phyloP scores from a whole-genome alignment of 139 green algal genomes.

The Ettlia oleoabundans region DNA sequence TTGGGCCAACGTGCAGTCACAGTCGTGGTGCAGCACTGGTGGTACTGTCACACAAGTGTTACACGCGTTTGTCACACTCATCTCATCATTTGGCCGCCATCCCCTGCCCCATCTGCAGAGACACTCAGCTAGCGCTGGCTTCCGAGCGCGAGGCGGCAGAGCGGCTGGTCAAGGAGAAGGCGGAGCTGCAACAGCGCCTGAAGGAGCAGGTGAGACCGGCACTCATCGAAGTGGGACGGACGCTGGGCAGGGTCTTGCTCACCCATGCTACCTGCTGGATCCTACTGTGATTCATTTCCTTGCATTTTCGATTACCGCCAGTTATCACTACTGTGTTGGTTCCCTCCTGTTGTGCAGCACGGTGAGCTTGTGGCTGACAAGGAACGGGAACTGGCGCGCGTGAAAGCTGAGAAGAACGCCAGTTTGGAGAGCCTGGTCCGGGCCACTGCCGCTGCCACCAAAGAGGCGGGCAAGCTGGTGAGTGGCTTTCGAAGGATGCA shows the following conservation, averaged over 20 bases:
- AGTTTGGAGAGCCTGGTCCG: constrained; percentile 37
- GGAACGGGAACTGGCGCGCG: constrained; percentile 10
- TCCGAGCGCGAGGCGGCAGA: not conserved
- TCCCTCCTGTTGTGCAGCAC: not conserved
- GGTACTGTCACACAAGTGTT: too few species aligned
- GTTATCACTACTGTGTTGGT: too few species aligned
- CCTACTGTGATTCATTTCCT: not conserved
- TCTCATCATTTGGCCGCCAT: too few species aligned
- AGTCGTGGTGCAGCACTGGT: not conserved
- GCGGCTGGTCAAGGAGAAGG: constrained; percentile 1
- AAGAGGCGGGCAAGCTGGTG: constrained; percentile 27
- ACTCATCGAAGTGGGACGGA: too few species aligned
- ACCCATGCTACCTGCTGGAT: not conserved
- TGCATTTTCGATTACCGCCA: not conserved
- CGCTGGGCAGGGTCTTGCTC: too few species aligned
- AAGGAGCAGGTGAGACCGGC: constrained; percentile 3
- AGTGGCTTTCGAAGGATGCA: too few species aligned
- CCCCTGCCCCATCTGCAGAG: not conserved
- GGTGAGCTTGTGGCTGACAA: constrained; percentile 17
- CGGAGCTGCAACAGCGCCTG: constrained; percentile 22
- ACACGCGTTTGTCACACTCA: too few species aligned
- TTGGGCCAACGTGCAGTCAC: too few species aligned
- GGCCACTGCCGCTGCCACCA: constrained; percentile 32
- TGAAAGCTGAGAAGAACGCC: constrained; percentile 30
- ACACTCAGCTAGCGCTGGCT: constrained; percentile 11